Evolutionary conservation across 768 basidiomycete genomes (phyloP).

Genomic region (Cytidiella melzeri): DNA sequence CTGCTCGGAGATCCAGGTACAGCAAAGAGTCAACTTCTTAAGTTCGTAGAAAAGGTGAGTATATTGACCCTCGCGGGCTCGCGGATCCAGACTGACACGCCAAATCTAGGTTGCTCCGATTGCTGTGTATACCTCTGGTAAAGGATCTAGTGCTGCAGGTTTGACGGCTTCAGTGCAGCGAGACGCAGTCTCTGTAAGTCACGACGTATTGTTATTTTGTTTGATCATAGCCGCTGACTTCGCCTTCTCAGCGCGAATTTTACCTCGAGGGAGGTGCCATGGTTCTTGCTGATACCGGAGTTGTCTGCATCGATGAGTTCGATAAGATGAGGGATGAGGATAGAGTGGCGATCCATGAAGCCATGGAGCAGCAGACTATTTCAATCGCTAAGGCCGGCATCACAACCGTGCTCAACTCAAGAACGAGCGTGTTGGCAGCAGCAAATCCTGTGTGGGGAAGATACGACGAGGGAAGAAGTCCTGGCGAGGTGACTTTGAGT

Average conservation of each 20-base stretch:
- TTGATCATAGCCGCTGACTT: conserved; percentile 1
- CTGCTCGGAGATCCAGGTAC: conserved; percentile 97
- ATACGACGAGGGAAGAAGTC: conserved; percentile 94
- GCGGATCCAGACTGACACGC: background rate
- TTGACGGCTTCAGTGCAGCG: conserved; percentile 96
- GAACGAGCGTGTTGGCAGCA: conserved; percentile 93
- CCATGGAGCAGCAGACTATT: conserved; percentile 99
- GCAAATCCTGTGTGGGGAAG: conserved; percentile 98
- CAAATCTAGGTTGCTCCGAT: conserved; percentile 81
- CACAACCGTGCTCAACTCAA: conserved; percentile 92
- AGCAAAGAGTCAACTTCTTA: conserved; percentile 95
- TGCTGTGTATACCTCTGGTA: conserved; percentile 97
- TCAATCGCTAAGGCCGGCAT: conserved; percentile 99
- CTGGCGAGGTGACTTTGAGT: conserved; percentile 66
- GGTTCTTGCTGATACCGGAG: conserved; percentile 97
- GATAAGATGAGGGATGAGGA: conserved; percentile 99
- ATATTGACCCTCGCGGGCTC: no score
- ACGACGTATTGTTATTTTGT: background rate
- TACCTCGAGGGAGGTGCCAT: conserved; percentile 99
- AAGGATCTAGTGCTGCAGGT: conserved; percentile 98
- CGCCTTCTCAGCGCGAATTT: conserved; percentile 77
- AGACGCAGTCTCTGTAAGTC: conserved; percentile 78
- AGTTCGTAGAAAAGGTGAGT: conserved; percentile 91
- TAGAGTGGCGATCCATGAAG: conserved; percentile 97
- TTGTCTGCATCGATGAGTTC: conserved; percentile 99